phyloP scores from a whole-genome alignment of 2,329 filamentous ascomycete genomes.

The Colletotrichum sp. region DNA sequence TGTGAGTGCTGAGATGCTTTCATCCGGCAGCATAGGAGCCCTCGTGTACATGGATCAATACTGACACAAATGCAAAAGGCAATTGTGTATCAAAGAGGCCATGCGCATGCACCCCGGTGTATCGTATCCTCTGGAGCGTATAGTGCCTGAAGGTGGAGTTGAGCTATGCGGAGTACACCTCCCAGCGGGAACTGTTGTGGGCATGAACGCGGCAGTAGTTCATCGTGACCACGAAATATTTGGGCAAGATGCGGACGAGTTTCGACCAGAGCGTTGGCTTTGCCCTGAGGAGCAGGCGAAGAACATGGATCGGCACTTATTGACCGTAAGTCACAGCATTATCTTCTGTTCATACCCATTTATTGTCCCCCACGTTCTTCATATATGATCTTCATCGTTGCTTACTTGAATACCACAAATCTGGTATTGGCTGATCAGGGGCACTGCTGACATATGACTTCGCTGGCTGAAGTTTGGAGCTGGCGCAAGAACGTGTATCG shows the following conservation, averaged over 20 bases:
- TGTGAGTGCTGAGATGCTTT: not conserved
- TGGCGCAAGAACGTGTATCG: not conserved
- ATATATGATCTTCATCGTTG: not conserved
- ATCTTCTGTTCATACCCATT: not conserved
- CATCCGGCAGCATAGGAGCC: not conserved
- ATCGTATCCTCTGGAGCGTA: not conserved
- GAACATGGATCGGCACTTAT: not conserved
- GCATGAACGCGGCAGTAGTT: not conserved
- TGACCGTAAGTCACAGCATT: not conserved
- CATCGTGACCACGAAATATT: not conserved
- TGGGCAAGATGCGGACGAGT: not conserved
- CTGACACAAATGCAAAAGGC: not conserved
- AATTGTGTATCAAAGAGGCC: not conserved
- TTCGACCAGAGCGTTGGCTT: not conserved
- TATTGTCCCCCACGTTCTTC: rapidly evolving
- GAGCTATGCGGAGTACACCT: not conserved
- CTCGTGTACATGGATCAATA: not conserved
- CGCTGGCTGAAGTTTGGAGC: not conserved
- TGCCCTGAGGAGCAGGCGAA: not conserved
- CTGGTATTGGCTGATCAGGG: rapidly evolving
- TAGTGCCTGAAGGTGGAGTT: not conserved
- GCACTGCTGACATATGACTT: not conserved
- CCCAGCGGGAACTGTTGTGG: not conserved
- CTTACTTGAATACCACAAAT: rapidly evolving
- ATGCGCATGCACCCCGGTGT: not conserved